A percentile compares a stretch with the other conserved stretches of the same genome.
Evolutionary conservation across 495 filamentous ascomycete species (phyloP).

Genomic region (Pseudevernia furfuracea): DNA sequence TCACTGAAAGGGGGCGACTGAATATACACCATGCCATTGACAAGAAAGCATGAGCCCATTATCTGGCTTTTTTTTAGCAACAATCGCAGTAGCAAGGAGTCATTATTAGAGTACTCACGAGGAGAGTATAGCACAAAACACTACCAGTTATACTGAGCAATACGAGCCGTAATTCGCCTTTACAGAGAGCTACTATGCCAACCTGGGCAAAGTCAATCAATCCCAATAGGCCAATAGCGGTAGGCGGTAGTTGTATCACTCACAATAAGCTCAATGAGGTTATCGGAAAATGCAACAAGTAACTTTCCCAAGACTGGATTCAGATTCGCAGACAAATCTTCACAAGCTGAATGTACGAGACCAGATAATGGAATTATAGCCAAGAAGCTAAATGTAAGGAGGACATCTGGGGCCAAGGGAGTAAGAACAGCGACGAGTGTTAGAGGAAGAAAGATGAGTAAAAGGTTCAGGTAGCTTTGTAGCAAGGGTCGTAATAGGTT

Average conservation of each 20-base stretch:
- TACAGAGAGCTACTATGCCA: conserved; percentile 1
- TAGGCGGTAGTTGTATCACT: not conserved
- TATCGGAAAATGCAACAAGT: conserved; percentile 3
- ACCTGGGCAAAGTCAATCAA: not conserved
- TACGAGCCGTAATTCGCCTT: not conserved
- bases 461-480: not conserved
- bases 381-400: not conserved
- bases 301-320: not conserved
- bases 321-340: not conserved
- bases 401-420: not conserved
- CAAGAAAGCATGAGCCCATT: not conserved
- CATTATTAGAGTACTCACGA: not conserved
- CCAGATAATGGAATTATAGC: conserved; percentile 6
- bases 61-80: conserved; percentile 1
- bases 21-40: not conserved
- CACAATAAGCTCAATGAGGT: conserved; percentile 8
- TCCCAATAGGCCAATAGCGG: not conserved
- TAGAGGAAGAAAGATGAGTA: not conserved
- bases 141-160: not conserved
- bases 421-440: not conserved
- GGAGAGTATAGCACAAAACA: conserved; percentile 9
- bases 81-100: not conserved
- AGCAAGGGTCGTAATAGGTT: not conserved
- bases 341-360: not conserved
- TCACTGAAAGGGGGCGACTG: not conserved